Evolutionary conservation across 2,329 filamentous ascomycete genomes (phyloP).

Genomic region (Paecilomyces dactylethromorphus): DNA sequence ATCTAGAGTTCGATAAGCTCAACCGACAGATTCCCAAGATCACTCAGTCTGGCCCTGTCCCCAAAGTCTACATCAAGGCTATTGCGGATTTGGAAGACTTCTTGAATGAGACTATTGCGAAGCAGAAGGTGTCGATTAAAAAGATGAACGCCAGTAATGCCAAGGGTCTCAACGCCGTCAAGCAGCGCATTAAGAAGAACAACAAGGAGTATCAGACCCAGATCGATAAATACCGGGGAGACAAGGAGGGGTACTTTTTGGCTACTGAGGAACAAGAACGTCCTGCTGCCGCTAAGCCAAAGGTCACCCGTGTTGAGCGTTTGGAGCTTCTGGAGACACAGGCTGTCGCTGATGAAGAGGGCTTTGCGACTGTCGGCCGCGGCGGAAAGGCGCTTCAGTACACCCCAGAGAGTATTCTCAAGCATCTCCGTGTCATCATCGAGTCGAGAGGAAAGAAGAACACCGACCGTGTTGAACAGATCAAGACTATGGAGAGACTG

Average conservation of each 20-base stretch:
- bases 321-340: conserved; percentile 44
- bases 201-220: conserved; percentile 89
- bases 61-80: conserved; percentile 88
- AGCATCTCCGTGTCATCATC: conserved; percentile 86
- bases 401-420: conserved; percentile 96
- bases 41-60: conserved; percentile 67
- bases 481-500: conserved; percentile 95
- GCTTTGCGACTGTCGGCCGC: conserved; percentile 82
- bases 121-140: conserved; percentile 93
- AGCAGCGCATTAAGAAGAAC: conserved; percentile 98
- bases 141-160: conserved; percentile 98
- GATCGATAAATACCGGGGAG: conserved; percentile 76
- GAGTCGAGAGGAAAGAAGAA: conserved; percentile 99
- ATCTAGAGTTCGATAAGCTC: conserved; percentile 83
- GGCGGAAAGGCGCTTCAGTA: conserved; percentile 85
- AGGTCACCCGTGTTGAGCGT: conserved; percentile 31
- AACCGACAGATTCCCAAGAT: conserved; percentile 81
- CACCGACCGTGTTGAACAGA: conserved; percentile 90
- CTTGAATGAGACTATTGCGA: conserved; percentile 87
- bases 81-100: conserved; percentile 90
- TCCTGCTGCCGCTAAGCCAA: conserved; percentile 46
- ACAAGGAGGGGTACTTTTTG: conserved; percentile 84
- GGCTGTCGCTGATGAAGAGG: conserved; percentile 64
- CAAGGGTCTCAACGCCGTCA: conserved; percentile 90
- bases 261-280: conserved; percentile 69